Percentiles rank a stretch among this genome's conserved stretches.
These are phyloP conservation scores for Rhizopus microsporus DNA, from an alignment of 371 early-diverging fungal species.

Conservation along the genomic window DNA sequence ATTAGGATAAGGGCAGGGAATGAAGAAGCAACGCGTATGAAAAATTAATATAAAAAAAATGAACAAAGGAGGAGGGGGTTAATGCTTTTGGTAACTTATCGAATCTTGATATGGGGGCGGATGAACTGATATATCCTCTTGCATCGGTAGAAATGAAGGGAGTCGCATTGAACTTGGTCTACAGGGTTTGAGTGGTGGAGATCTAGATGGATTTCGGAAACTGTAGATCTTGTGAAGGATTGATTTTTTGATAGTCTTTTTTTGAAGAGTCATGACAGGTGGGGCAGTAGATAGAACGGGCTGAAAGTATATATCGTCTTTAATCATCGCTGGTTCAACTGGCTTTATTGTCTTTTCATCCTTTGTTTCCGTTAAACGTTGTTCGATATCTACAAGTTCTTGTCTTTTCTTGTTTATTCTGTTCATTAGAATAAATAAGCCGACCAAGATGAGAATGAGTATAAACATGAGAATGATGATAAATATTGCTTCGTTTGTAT, in stretches of 20 bases:
- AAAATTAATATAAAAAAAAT: conserved; percentile 2
- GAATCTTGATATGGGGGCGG: conserved; percentile 15
- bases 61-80: background rate
- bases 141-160: conserved; percentile 30
- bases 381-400: conserved; percentile 19
- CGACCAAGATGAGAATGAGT: conserved; percentile 13
- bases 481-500: conserved; percentile 18
- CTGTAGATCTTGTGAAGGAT: conserved; percentile 23
- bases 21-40: background rate
- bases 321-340: conserved; percentile 23
- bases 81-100: conserved; percentile 6
- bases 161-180: conserved; percentile 17
- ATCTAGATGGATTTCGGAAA: conserved; percentile 18
- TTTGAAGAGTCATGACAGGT: conserved; percentile 13
- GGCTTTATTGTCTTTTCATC: conserved; percentile 7
- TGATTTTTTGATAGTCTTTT: conserved; percentile 15
- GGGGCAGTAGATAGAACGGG: conserved; percentile 2
- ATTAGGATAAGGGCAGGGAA: conserved; percentile 4
- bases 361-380: conserved; percentile 16
- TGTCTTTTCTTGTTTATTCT: conserved; percentile 12
- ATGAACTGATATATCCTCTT: conserved; percentile 5
- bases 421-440: conserved; percentile 11
- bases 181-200: conserved; percentile 13
- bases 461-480: conserved; percentile 20
- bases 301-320: conserved; percentile 16